Evolutionary conservation across 495 filamentous ascomycete genomes (phyloP), one percentile per base, ranked within the genome.

Genomic region (Penicilliopsis zonata): DNA sequence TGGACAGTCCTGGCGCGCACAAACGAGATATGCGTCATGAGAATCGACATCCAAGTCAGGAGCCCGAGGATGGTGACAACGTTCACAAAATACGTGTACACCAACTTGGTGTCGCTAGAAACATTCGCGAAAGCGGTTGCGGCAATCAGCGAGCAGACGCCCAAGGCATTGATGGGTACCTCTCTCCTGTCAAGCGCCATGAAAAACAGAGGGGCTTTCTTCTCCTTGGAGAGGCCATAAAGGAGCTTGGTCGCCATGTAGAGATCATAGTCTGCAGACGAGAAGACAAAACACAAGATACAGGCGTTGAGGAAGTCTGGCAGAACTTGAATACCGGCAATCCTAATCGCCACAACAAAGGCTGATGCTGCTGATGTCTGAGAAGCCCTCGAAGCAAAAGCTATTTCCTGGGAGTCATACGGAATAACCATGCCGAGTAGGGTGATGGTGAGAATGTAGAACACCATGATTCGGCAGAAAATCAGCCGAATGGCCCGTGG

Each of bases 61-160:
- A 86, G 64, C 27, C 82, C 82, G 47, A 85, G 82, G 43, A 87
- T 80, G 20, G 78, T 82, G 19, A 78, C 77, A 18, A 94, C 64
- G 48, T 87, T 85, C 39, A 90, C 78, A 38, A 94, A 90, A 66
- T 88, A 90, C 14, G 59, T 65, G 52, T 93, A 93, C 2, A 93
- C 81, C 0, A 53, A 63, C 33, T 66, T 66, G 0, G 81, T 74
- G 42, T 73, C 71, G 40, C 65, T 72, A 33, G 69, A 66, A 0
- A 85, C 79, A 50, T 84, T 87, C 65, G 93, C 71, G 59, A 76
- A 88, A 5, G 80, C 83, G 5, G 92, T 65, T 2, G 78, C 63
- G 15, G 68, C 69, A 47, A 92, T 74, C 0, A 64, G 3, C 2
- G 78, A 59, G 8, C 72, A 78, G 0, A 76, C 43, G 0, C 45